A percentile compares a stretch with the other conserved stretches of the same genome.
These are phyloP conservation scores for Alternaria novae-zelandiae DNA, from an alignment of 2,329 filamentous ascomycete genomes.

Conservation along the genomic window DNA sequence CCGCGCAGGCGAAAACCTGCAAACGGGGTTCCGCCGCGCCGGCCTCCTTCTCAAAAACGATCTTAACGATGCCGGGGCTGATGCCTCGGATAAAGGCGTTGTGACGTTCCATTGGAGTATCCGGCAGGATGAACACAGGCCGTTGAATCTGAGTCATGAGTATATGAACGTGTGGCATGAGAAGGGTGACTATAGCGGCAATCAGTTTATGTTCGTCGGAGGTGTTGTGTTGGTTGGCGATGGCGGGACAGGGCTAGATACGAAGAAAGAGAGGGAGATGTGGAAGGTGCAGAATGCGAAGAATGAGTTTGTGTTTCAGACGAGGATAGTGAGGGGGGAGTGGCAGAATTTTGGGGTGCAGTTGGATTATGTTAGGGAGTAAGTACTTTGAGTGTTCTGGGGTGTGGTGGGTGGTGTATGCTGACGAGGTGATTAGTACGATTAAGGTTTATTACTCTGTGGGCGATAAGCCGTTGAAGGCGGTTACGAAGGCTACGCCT, in stretches of 20 bases:
- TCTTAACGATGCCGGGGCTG: conserved; percentile 23
- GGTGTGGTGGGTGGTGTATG: no score
- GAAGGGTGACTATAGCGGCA: conserved; percentile 30
- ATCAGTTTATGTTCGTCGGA: conserved; percentile 32
- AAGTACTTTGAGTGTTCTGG: no score
- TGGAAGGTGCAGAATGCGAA: conserved; percentile 30
- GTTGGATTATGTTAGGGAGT: conserved; percentile 31
- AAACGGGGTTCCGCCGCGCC: conserved; percentile 33
- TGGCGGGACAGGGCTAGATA: conserved; percentile 25
- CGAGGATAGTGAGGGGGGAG: conserved; percentile 9
- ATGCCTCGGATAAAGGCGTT: conserved; percentile 27
- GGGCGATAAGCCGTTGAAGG: conserved; percentile 17
- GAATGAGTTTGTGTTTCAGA: conserved; percentile 28
- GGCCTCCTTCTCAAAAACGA: conserved; percentile 31
- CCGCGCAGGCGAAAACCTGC: conserved; percentile 20
- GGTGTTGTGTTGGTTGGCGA: conserved; percentile 29
- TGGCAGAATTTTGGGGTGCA: conserved; percentile 40
- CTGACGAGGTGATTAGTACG: conserved; percentile 24
- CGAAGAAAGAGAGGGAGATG: conserved; percentile 20
- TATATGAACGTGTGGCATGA: conserved; percentile 43
- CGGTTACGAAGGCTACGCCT: conserved; percentile 18
- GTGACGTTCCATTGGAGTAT: conserved; percentile 40
- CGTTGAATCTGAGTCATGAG: conserved; percentile 36
- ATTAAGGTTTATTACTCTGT: conserved; percentile 32
- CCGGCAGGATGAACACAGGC: conserved; percentile 17